Evolutionary conservation across 2,329 filamentous ascomycete genomes (phyloP).

Genomic region (Exophiala sp.): DNA sequence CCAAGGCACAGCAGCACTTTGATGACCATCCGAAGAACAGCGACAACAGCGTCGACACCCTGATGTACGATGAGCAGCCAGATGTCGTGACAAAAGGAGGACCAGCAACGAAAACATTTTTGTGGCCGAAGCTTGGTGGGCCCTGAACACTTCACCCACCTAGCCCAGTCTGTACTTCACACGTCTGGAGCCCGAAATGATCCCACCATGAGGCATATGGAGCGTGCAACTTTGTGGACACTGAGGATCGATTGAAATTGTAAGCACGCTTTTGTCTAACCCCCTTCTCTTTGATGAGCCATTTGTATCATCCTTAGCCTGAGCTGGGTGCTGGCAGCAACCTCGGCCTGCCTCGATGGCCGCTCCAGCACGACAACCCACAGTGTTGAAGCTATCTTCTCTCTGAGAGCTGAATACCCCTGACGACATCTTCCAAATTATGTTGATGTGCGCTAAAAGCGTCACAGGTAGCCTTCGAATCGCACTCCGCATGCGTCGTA

Average conservation of each 20-base stretch:
- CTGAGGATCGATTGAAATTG: background rate
- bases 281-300: conserved; percentile 69
- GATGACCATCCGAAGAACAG: conserved; percentile 6
- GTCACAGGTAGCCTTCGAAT: too few relatives aligned
- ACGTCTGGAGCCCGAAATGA: background rate
- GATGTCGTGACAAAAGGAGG: background rate
- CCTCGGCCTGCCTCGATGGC: conserved; percentile 26
- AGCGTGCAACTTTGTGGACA: background rate
- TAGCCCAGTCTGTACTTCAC: background rate
- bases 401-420: conserved; percentile 34
- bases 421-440: too few relatives aligned
- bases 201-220: too few relatives aligned
- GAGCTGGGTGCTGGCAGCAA: conserved; percentile 46
- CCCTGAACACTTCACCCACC: background rate
- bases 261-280: conserved; percentile 12
- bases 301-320: conserved; percentile 95
- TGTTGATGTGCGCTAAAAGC: too few relatives aligned
- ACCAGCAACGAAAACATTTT: conserved; percentile 17
- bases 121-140: conserved; percentile 21
- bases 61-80: conserved; percentile 21
- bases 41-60: conserved; percentile 9
- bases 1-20: conserved; percentile 9
- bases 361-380: conserved; percentile 35
- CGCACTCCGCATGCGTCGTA: too few relatives aligned
- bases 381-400: conserved; percentile 46